Conservation (phyloP, 192 early-diverging fungal species). For the Coemansia pectinata region DNA sequence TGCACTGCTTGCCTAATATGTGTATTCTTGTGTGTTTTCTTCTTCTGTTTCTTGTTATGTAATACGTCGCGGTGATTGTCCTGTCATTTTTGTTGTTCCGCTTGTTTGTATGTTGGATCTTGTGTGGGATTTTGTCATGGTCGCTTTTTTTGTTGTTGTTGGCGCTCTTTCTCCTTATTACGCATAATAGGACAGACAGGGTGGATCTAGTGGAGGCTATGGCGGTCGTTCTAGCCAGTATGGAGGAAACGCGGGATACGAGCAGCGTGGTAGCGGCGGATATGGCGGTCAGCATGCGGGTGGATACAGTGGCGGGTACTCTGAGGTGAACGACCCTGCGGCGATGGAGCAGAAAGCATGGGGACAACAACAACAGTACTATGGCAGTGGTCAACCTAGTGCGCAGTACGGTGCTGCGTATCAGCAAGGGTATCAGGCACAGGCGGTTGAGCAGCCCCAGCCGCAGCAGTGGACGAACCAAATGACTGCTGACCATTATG, state of each 20-base stretch:
- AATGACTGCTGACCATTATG: conserved; percentile 51
- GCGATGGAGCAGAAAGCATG: conserved; percentile 19
- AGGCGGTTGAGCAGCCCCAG: conserved; percentile 11
- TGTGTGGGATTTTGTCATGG: neutral
- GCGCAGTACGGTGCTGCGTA: conserved; percentile 15
- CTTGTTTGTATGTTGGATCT: conserved; percentile 10
- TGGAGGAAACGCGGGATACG: conserved; percentile 20
- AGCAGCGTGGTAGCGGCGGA: conserved; percentile 14
- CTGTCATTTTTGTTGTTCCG: neutral
- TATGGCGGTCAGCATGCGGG: conserved; percentile 10
- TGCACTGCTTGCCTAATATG: conserved; percentile 5
- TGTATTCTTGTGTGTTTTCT: neutral
- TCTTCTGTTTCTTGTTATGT: neutral
- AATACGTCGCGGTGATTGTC: neutral
- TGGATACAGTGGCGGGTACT: conserved; percentile 8
- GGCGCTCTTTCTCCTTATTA: conserved; percentile 6
- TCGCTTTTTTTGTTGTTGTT: conserved; percentile 4
- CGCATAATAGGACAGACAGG: conserved; percentile 18
- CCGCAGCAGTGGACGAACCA: conserved; percentile 54
- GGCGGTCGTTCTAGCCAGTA: conserved; percentile 21
- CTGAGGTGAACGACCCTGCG: neutral
- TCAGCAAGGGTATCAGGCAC: conserved; percentile 25
- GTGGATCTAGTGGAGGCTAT: conserved; percentile 13
- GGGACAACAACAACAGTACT: conserved; percentile 16
- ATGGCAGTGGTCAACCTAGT: neutral